Evolutionary conservation across 768 basidiomycete genomes (phyloP).

Genomic region (Mycena floridula): DNA sequence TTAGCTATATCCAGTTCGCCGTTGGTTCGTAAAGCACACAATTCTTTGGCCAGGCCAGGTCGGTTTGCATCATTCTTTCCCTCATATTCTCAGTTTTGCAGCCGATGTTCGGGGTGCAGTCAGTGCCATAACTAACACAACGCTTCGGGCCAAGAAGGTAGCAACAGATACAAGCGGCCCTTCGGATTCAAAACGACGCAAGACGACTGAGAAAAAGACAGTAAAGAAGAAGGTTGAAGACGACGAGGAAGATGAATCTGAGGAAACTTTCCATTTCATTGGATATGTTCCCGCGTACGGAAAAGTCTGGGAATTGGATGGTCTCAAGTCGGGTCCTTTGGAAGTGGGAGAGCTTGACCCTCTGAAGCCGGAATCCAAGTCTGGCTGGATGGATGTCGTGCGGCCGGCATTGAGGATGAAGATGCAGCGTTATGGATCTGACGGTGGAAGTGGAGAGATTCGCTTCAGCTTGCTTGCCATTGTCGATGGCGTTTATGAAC

Average conservation of each 20-base stretch:
- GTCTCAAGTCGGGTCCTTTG: constrained; percentile 54
- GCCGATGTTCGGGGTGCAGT: constrained; percentile 51
- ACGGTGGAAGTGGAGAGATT: constrained; percentile 36
- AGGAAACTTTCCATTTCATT: constrained; percentile 59
- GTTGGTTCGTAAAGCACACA: constrained; percentile 49
- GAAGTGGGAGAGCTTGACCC: constrained; percentile 52
- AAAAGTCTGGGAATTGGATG: constrained; percentile 69
- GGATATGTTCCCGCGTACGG: constrained; percentile 57
- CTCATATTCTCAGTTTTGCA: constrained; percentile 26
- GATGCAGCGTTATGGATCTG: constrained; percentile 53
- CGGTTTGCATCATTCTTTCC: background rate
- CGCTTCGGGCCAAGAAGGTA: constrained; percentile 29
- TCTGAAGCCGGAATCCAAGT: background rate
- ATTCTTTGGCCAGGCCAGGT: constrained; percentile 51
- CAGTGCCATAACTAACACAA: constrained; percentile 37
- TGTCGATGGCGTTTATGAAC: constrained; percentile 43
- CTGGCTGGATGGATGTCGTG: constrained; percentile 54
- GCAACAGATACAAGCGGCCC: constrained; percentile 7
- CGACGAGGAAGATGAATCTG: constrained; percentile 24
- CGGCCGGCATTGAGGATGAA: constrained; percentile 55
- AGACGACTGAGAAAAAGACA: constrained; percentile 9
- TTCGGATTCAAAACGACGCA: constrained; percentile 31
- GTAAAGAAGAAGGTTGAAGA: constrained; percentile 17
- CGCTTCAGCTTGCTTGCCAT: constrained; percentile 58
- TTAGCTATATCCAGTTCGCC: constrained; percentile 54